phyloP scores from a whole-genome alignment of 768 basidiomycete genomes.

The Pleurotus eryngii region DNA sequence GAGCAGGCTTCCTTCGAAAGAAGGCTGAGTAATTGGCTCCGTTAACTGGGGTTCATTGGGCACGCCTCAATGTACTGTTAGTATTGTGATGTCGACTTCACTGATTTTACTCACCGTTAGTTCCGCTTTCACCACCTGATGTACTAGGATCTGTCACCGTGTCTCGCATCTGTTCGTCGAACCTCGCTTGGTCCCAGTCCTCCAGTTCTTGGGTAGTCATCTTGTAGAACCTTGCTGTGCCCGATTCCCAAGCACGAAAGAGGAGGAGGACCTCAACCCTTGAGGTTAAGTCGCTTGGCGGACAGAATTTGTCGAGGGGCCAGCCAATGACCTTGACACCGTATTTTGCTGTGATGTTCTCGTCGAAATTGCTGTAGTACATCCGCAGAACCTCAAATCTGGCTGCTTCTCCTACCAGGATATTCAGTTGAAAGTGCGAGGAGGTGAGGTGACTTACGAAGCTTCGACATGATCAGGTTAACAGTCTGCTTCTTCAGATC shows the following conservation, averaged over 20 bases:
- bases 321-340: constrained; percentile 16
- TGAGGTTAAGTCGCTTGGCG: constrained; percentile 12
- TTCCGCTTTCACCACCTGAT: too few relatives aligned
- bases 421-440: not conserved
- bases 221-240: constrained; percentile 12
- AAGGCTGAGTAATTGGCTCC: too few relatives aligned
- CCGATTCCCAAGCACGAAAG: constrained; percentile 13
- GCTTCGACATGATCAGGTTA: not conserved
- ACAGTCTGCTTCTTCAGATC: not conserved
- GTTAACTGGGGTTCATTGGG: too few relatives aligned
- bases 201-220: constrained; percentile 10
- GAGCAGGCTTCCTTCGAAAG: too few relatives aligned
- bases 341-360: constrained; percentile 13
- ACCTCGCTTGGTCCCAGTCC: constrained; percentile 4
- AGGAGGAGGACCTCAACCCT: constrained; percentile 11
- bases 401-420: not conserved
- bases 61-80: too few relatives aligned
- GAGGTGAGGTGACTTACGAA: not conserved
- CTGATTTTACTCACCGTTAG: too few relatives aligned
- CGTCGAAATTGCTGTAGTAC: constrained; percentile 17
- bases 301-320: constrained; percentile 16
- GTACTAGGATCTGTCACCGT: too few relatives aligned
- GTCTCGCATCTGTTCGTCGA: not conserved
- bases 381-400: constrained; percentile 7
- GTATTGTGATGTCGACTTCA: too few relatives aligned